Evolutionary conservation across 345 rosid genomes (phyloP), one percentile per base, ranked within the genome.

Genomic region (Trapa bicornis): DNA sequence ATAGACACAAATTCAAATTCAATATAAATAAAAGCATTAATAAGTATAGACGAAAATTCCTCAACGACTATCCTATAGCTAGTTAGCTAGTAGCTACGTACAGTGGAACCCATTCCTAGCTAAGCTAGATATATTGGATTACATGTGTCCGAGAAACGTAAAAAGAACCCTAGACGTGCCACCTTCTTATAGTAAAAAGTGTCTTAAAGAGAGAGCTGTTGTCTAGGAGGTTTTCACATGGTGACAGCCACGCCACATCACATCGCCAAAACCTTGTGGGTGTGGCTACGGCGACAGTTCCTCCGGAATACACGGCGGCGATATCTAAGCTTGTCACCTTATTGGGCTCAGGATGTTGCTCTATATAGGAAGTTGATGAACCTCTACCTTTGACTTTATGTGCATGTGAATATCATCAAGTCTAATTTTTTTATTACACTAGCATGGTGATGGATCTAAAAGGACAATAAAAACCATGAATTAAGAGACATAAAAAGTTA

Each of bases 311-410:
- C 63, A 58, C 63, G 63, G 63, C 63, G 37, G 63, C 63, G 63
- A 58, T 58, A 9, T 58, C 63, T 58, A 58, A 58, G 63, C 38
- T 5, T 58, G 63, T 32, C 38, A 38, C 63, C 63, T 36, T 58
- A 16, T 58, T 58, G 63, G 63, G 37, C 32, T 58, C 3, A 10
- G 38, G 63, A 32, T 29, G 37, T 58, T 58, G 63, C 63, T 58
- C 32, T 58, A 4, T 58, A 58, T 58, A 38, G 63, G 38, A 58
- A 58, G 3, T 11, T 58, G 63, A 58, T 58, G 63, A 58, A 58
- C 63, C 63, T 58, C 63, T 37, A 58, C 63, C 63, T 58, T 58
- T 58, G 63, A 58, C 63, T 58, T 58, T 58, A 58, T 58, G 37
- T 58, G 38, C 37, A 41, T 41, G 43, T 4, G 43, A 41, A 8